Evolutionary conservation across 31 red algal species (phyloP).

Genomic region (Asparagopsis taxiformis): DNA sequence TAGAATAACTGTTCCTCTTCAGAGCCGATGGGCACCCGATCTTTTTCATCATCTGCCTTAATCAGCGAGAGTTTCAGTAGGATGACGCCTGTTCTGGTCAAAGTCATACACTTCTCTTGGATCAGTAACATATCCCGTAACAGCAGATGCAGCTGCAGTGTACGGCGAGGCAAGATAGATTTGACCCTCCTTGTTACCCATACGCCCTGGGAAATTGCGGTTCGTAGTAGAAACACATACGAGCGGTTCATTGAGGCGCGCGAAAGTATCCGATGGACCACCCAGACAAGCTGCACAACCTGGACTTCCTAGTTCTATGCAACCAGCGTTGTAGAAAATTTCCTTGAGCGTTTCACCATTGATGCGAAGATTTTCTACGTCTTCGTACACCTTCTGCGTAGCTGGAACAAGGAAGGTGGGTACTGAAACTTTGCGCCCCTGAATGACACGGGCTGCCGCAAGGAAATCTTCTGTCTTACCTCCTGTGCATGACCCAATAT

Average conservation of each 20-base stretch:
- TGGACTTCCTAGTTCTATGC: slow-evolving; percentile 84
- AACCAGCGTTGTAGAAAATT: slow-evolving; percentile 87
- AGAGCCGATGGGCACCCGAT: too few species aligned
- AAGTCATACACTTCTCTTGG: slow-evolving; percentile 95
- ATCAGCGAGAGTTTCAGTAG: slow-evolving; percentile 63
- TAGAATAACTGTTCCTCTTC: neutral
- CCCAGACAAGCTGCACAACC: slow-evolving; percentile 94
- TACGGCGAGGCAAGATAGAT: slow-evolving; percentile 93
- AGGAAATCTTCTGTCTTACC: slow-evolving; percentile 95
- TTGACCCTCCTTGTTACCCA: slow-evolving; percentile 84
- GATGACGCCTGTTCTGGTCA: slow-evolving; percentile 55
- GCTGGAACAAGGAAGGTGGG: slow-evolving; percentile 96
- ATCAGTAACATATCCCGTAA: slow-evolving; percentile 94
- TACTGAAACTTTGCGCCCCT: slow-evolving; percentile 82
- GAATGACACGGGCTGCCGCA: slow-evolving; percentile 85
- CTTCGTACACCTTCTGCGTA: slow-evolving; percentile 74
- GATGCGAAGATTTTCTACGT: slow-evolving; percentile 69
- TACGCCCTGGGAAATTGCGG: slow-evolving; percentile 96
- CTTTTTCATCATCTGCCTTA: too few species aligned
- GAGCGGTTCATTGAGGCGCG: slow-evolving; percentile 79
- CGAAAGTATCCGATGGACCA: slow-evolving; percentile 97
- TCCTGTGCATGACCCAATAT: slow-evolving; percentile 96
- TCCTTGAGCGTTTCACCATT: slow-evolving; percentile 80
- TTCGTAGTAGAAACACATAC: slow-evolving; percentile 96
- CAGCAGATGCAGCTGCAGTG: slow-evolving; percentile 93